A percentile compares a stretch with the other conserved stretches of the same genome.
Conservation (phyloP, 2,329 filamentous ascomycete genomes). For the Fusarium guadeloupense region DNA sequence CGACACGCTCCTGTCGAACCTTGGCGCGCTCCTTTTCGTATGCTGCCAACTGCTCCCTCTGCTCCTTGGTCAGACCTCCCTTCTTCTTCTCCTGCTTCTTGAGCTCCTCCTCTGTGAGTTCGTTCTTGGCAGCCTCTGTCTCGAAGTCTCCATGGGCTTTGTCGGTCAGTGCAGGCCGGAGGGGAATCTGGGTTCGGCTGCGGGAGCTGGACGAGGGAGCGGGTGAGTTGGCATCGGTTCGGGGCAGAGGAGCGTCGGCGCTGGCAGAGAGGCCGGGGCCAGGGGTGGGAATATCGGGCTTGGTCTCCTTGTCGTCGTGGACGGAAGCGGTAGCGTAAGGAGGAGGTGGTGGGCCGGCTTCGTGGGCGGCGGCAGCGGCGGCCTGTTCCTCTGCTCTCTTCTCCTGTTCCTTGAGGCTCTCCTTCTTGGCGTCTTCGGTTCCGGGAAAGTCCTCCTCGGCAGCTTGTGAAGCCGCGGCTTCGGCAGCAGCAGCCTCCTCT, state of each 20-base stretch:
- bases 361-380: conserved; percentile 42
- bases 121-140: conserved; percentile 73
- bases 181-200: conserved; percentile 67
- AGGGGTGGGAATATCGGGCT: conserved; percentile 36
- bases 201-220: conserved; percentile 55
- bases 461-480: conserved; percentile 61
- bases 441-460: conserved; percentile 64
- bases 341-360: conserved; percentile 44
- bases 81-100: conserved; percentile 80
- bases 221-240: conserved; percentile 51
- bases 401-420: conserved; percentile 59
- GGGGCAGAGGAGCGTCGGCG: conserved; percentile 42
- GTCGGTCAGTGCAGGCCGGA: conserved; percentile 88
- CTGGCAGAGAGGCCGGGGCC: conserved; percentile 31
- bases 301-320: conserved; percentile 50
- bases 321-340: conserved; percentile 51
- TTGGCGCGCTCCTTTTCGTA: conserved; percentile 86
- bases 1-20: conserved; percentile 88
- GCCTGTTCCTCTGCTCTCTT: conserved; percentile 34
- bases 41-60: conserved; percentile 88
- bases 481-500: conserved; percentile 65
- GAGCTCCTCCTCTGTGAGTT: conserved; percentile 68
- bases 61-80: conserved; percentile 85
- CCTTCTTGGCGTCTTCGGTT: conserved; percentile 64
- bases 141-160: conserved; percentile 69